These are phyloP conservation scores for Hypomontagnella submonticulosa DNA, from an alignment of 495 filamentous ascomycete genomes.

Conservation along the genomic window DNA sequence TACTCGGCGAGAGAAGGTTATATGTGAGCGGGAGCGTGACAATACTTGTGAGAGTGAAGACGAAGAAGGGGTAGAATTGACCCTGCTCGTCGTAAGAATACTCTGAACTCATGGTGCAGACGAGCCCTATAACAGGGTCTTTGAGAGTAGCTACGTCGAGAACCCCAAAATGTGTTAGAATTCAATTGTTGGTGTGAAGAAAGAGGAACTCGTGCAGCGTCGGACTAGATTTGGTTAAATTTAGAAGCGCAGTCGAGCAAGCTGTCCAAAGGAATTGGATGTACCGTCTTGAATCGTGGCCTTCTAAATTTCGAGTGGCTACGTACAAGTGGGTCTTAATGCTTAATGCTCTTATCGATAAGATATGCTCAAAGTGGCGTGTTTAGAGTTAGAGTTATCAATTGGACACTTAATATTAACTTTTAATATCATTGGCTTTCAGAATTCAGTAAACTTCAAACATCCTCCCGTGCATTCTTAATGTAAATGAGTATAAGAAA, in stretches of 20 bases:
- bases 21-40: constrained; percentile 93
- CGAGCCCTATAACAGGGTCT: constrained; percentile 47
- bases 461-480: too few species aligned
- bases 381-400: too few species aligned
- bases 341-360: constrained; percentile 28
- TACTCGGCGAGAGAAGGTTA: constrained; percentile 79
- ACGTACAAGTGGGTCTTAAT: constrained; percentile 24
- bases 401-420: too few species aligned
- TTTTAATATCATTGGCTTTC: too few species aligned
- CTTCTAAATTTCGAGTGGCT: constrained; percentile 45
- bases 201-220: constrained; percentile 20
- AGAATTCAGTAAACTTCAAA: too few species aligned
- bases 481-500: too few species aligned
- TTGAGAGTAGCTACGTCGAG: constrained; percentile 15
- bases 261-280: constrained; percentile 27
- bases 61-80: constrained; percentile 98
- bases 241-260: constrained; percentile 36
- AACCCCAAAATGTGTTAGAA: constrained; percentile 17
- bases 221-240: constrained; percentile 35
- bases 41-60: constrained; percentile 87
- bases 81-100: constrained; percentile 99
- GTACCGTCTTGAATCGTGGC: constrained; percentile 47
- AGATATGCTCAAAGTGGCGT: constrained; percentile 4
- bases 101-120: constrained; percentile 85
- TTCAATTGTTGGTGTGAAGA: constrained; percentile 4